Percentiles rank a stretch among this genome's conserved stretches.
These are phyloP conservation scores for Colletotrichum aenigma DNA, from an alignment of 2,329 filamentous ascomycete species.

Conservation along the genomic window DNA sequence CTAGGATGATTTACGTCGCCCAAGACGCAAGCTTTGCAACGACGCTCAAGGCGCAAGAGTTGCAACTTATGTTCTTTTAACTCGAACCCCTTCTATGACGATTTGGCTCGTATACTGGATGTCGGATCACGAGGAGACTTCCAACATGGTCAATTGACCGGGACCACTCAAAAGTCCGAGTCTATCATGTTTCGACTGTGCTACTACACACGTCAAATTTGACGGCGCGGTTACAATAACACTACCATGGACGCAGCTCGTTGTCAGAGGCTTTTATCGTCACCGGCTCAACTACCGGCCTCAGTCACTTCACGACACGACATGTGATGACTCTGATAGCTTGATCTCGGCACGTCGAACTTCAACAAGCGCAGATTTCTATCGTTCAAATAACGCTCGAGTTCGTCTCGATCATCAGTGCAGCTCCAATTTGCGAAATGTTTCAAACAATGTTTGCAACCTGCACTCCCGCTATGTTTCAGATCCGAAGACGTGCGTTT, in stretches of 20 bases:
- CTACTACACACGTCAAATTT: neutral
- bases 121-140: neutral
- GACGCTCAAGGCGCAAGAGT: neutral
- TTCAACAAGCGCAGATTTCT: neutral
- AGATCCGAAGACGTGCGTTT: neutral
- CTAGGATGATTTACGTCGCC: neutral
- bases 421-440: neutral
- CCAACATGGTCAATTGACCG: neutral
- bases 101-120: neutral
- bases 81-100: neutral
- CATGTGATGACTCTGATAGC: neutral
- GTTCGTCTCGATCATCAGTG: neutral
- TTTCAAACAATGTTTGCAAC: neutral
- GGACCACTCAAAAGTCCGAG: neutral
- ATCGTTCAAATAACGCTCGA: rapidly evolving
- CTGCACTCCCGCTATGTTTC: neutral
- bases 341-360: neutral
- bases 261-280: neutral
- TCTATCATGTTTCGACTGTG: neutral
- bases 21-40: neutral
- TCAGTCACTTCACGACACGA: neutral
- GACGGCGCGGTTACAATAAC: neutral
- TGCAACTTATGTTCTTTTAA: neutral
- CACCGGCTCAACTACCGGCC: neutral
- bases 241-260: neutral